phyloP scores from a whole-genome alignment of 2,329 filamentous ascomycete genomes.

The Blumeriella jaapii region DNA sequence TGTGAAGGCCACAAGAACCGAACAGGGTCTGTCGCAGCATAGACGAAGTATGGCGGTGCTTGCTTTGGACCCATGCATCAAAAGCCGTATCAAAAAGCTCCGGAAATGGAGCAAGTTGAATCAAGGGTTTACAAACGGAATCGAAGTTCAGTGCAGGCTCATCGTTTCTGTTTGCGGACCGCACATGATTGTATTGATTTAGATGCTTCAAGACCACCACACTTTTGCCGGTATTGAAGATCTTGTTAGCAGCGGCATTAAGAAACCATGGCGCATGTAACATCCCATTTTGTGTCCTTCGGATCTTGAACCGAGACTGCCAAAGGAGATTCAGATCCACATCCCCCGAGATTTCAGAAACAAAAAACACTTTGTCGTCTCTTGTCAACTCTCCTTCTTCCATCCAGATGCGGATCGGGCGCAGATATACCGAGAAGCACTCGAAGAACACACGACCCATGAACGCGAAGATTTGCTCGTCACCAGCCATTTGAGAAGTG shows the following conservation, averaged over 20 bases:
- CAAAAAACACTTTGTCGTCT: constrained; percentile 63
- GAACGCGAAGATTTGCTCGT: constrained; percentile 47
- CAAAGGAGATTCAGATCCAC: constrained; percentile 58
- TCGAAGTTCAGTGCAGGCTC: constrained; percentile 45
- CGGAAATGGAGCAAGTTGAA: constrained; percentile 53
- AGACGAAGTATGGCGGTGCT: constrained; percentile 57
- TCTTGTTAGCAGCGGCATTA: constrained; percentile 53
- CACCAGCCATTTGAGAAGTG: constrained; percentile 57
- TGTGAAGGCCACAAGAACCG: constrained; percentile 53
- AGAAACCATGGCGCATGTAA: constrained; percentile 67
- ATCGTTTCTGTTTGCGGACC: constrained; percentile 24
- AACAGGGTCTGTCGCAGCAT: constrained; percentile 58
- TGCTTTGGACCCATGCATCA: constrained; percentile 63
- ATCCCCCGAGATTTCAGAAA: constrained; percentile 45
- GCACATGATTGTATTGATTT: constrained; percentile 36
- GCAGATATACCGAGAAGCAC: constrained; percentile 72
- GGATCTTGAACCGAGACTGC: constrained; percentile 62
- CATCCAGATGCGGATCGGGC: constrained; percentile 76
- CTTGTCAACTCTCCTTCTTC: constrained; percentile 58
- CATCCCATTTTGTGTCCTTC: constrained; percentile 44
- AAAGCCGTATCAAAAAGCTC: constrained; percentile 65
- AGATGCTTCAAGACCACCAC: constrained; percentile 72
- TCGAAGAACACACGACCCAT: constrained; percentile 63
- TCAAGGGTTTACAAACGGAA: constrained; percentile 38
- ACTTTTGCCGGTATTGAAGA: constrained; percentile 83